phyloP scores from a whole-genome alignment of 345 rosid genomes.

The Corchorus olitorius region DNA sequence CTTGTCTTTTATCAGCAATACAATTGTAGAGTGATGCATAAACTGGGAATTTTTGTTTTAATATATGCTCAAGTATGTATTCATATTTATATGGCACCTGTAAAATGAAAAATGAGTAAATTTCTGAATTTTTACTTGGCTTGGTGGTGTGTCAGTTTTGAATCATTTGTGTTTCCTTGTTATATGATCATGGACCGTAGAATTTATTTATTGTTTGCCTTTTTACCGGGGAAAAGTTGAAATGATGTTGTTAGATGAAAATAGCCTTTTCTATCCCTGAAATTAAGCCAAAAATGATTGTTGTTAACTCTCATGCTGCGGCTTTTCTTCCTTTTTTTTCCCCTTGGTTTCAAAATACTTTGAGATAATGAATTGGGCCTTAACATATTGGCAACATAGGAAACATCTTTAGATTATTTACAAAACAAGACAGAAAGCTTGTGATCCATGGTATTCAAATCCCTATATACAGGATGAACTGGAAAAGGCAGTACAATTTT shows the following conservation, averaged over 20 bases:
- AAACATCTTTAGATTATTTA: not conserved
- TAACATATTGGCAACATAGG: not conserved
- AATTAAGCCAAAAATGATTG: not conserved
- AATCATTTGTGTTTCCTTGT: not conserved
- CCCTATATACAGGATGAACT: no score
- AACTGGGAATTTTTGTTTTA: constrained; percentile 12
- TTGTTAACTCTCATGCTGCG: not conserved
- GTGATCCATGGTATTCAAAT: no score
- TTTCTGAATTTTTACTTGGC: not conserved
- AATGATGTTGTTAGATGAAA: not conserved
- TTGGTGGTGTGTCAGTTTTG: not conserved
- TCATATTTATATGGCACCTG: not conserved
- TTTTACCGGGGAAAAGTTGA: not conserved
- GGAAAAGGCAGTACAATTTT: no score
- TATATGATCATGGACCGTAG: not conserved
- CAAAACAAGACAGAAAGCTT: not conserved
- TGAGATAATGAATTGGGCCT: not conserved
- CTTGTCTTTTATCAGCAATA: not conserved
- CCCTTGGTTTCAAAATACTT: not conserved
- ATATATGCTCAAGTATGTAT: not conserved
- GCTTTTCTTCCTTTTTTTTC: not conserved
- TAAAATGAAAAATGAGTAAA: not conserved
- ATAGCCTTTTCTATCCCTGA: not conserved
- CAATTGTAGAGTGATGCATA: not conserved
- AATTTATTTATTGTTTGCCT: not conserved